A percentile compares a stretch with the other conserved stretches of the same genome.
Evolutionary conservation across 176 grass and related monocot genomes (phyloP).

Genomic region (Echinochloa phyllopogon): DNA sequence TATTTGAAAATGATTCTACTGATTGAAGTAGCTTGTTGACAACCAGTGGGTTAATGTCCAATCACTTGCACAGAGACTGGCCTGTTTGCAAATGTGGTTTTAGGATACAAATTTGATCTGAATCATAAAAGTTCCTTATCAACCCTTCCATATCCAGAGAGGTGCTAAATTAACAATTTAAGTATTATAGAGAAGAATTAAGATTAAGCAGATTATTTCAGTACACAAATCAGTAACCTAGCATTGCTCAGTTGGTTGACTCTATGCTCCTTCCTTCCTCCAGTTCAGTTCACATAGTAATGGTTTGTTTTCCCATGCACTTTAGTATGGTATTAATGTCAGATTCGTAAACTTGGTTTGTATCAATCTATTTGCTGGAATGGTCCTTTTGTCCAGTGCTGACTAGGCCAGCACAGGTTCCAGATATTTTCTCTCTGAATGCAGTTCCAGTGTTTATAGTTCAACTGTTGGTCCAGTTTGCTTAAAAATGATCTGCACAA

Average conservation of each 20-base stretch:
- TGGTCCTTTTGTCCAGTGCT: background rate
- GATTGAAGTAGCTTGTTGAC: background rate
- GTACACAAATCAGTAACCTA: background rate
- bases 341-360: background rate
- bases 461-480: background rate
- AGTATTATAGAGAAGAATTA: background rate
- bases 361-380: background rate
- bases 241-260: background rate
- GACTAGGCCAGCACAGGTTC: background rate
- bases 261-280: background rate
- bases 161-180: background rate
- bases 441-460: background rate
- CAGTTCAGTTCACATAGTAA: background rate
- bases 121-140: too few species aligned
- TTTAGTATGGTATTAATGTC: background rate
- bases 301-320: background rate
- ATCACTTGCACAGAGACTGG: background rate
- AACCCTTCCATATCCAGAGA: too few species aligned
- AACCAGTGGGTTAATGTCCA: background rate
- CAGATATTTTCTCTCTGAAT: background rate
- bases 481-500: background rate
- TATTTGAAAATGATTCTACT: background rate
- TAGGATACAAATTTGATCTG: too few species aligned
- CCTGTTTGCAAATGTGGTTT: background rate
- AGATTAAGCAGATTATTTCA: background rate